Evolutionary conservation across 768 basidiomycete species (phyloP).

Genomic region (Terana coerulea): DNA sequence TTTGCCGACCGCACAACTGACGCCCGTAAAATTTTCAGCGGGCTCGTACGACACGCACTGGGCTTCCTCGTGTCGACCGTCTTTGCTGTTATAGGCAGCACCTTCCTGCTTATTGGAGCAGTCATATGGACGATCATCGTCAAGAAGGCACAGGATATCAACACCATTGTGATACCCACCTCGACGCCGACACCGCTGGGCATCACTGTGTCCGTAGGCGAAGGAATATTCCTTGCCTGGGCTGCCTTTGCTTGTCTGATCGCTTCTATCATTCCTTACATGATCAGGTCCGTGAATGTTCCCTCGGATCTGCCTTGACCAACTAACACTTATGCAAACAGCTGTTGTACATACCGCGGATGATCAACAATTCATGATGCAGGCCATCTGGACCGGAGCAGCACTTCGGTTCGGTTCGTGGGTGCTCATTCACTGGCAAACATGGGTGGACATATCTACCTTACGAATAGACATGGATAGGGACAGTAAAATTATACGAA

Average conservation of each 20-base stretch:
- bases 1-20: background rate
- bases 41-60: slow-evolving; percentile 57
- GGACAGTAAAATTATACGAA: too few species aligned
- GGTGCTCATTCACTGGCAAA: too few species aligned
- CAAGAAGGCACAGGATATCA: slow-evolving; percentile 58
- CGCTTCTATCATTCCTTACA: slow-evolving; percentile 67
- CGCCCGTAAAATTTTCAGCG: slow-evolving; percentile 37
- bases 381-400: slow-evolving; percentile 6
- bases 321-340: slow-evolving; percentile 23
- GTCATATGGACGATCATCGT: slow-evolving; percentile 78
- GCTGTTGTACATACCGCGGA: slow-evolving; percentile 80
- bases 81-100: slow-evolving; percentile 54
- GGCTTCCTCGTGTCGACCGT: slow-evolving; percentile 67
- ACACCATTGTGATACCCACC: slow-evolving; percentile 41
- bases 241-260: slow-evolving; percentile 66
- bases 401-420: too few species aligned
- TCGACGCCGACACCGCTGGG: slow-evolving; percentile 44
- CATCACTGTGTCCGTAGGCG: slow-evolving; percentile 58
- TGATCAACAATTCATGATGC: slow-evolving; percentile 23
- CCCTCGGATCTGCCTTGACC: background rate
- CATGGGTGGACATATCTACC: too few species aligned
- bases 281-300: slow-evolving; percentile 56
- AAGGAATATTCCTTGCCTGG: slow-evolving; percentile 68
- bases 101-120: slow-evolving; percentile 65
- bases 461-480: too few species aligned